Percentiles rank a stretch among this genome's conserved stretches.
Evolutionary conservation across 257 asterid genomes (phyloP).

Genomic region (Capsicum rhomboideum): DNA sequence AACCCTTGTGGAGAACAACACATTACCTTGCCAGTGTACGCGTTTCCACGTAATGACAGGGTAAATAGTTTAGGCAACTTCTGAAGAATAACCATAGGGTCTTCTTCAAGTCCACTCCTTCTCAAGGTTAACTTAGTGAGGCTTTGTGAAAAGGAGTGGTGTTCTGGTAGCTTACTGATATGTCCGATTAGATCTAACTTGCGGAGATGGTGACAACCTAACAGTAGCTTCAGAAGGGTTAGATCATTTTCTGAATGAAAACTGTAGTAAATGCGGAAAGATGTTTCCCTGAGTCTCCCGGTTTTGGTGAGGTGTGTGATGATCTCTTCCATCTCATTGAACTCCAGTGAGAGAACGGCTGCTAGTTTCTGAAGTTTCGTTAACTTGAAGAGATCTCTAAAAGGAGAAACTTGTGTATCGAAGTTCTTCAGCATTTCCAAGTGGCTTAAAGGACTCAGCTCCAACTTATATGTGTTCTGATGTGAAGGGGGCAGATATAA

Average conservation of each 20-base stretch:
- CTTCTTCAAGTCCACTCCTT: constrained; percentile 39
- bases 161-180: constrained; percentile 33
- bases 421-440: constrained; percentile 42
- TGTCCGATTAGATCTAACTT: constrained; percentile 39
- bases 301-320: constrained; percentile 10
- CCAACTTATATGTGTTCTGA: constrained; percentile 19
- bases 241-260: constrained; percentile 36
- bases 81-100: constrained; percentile 42
- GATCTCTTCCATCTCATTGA: constrained; percentile 25
- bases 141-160: constrained; percentile 14
- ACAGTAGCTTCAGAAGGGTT: constrained; percentile 17
- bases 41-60: constrained; percentile 27
- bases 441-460: constrained; percentile 21
- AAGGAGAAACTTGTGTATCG: constrained; percentile 34
- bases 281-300: constrained; percentile 22
- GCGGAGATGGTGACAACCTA: constrained; percentile 31
- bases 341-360: constrained; percentile 25
- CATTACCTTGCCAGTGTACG: constrained; percentile 26
- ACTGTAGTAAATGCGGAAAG: constrained; percentile 32
- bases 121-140: constrained; percentile 40
- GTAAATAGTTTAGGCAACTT: constrained; percentile 24
- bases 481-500: constrained; percentile 52
- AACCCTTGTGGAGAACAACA: constrained; percentile 30
- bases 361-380: constrained; percentile 35
- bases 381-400: constrained; percentile 32